Evolutionary conservation across 139 green algal genomes (phyloP).

Genomic region (Closterium sp.): DNA sequence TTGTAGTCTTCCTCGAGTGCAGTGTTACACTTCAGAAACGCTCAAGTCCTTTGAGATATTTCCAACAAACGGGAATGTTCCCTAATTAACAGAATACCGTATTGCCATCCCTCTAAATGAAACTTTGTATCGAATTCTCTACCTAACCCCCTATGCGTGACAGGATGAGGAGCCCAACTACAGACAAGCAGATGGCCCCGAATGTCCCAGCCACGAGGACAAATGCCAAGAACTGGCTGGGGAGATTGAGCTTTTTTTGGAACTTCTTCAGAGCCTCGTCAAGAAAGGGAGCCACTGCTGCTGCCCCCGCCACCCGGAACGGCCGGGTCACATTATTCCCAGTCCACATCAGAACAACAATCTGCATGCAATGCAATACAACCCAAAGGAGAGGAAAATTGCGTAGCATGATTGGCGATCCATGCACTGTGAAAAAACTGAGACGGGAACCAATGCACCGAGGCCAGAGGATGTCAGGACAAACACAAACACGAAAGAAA

Average conservation of each 20-base stretch:
- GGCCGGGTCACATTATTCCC: slow-evolving; percentile 53
- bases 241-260: slow-evolving; percentile 33
- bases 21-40: too few relatives aligned
- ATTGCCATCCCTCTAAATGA: neutral
- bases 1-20: too few relatives aligned
- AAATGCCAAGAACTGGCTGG: slow-evolving; percentile 41
- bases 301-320: slow-evolving; percentile 40
- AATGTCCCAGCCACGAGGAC: slow-evolving; percentile 10
- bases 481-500: neutral
- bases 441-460: neutral
- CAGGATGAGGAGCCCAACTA: slow-evolving; percentile 43
- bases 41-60: too few relatives aligned
- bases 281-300: slow-evolving; percentile 38
- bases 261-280: slow-evolving; percentile 40
- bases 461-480: neutral
- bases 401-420: too few relatives aligned
- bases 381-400: neutral
- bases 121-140: too few relatives aligned
- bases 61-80: neutral
- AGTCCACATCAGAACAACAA: slow-evolving; percentile 52
- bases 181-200: slow-evolving; percentile 28
- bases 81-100: too few relatives aligned
- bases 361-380: slow-evolving; percentile 7
- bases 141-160: slow-evolving; percentile 30
- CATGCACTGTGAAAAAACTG: too few relatives aligned